Percentiles rank a stretch among this genome's conserved stretches.
phyloP scores from a whole-genome alignment of 331 rosid species.

The Rhamnella rubrinervis region DNA sequence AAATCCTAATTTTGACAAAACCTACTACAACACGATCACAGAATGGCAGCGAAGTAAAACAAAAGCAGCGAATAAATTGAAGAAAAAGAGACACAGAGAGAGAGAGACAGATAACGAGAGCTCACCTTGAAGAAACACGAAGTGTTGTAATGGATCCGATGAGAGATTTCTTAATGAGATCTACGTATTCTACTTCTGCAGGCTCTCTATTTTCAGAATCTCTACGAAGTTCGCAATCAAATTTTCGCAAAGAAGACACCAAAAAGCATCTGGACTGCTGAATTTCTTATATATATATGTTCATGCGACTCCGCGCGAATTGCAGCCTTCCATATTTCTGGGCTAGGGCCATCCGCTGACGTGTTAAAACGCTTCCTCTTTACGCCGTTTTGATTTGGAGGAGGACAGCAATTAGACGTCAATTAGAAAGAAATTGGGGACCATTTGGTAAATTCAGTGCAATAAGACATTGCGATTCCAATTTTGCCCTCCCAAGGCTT shows the following conservation, averaged over 20 bases:
- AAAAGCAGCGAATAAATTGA: not conserved
- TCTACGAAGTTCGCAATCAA: not conserved
- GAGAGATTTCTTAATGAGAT: not conserved
- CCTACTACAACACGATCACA: not conserved
- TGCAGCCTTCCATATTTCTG: too few species aligned
- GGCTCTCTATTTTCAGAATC: not conserved
- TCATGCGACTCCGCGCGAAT: too few species aligned
- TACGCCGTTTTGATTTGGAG: not conserved
- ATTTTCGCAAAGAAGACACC: not conserved
- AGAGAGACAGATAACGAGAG: not conserved
- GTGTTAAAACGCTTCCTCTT: too few species aligned
- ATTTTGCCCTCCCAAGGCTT: slow-evolving; percentile 23
- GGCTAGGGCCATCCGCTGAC: too few species aligned
- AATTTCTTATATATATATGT: too few species aligned
- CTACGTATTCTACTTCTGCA: not conserved
- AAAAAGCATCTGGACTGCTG: not conserved
- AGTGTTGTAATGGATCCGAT: not conserved
- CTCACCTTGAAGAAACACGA: slow-evolving; percentile 11
- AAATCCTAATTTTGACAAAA: not conserved
- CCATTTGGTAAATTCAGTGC: not conserved
- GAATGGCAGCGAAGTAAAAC: not conserved
- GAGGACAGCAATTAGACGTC: not conserved
- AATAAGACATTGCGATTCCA: not conserved
- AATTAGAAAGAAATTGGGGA: not conserved
- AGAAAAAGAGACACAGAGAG: not conserved